phyloP scores from a whole-genome alignment of 352 stramenopile genomes.

The Aphanomyces cochlioides region DNA sequence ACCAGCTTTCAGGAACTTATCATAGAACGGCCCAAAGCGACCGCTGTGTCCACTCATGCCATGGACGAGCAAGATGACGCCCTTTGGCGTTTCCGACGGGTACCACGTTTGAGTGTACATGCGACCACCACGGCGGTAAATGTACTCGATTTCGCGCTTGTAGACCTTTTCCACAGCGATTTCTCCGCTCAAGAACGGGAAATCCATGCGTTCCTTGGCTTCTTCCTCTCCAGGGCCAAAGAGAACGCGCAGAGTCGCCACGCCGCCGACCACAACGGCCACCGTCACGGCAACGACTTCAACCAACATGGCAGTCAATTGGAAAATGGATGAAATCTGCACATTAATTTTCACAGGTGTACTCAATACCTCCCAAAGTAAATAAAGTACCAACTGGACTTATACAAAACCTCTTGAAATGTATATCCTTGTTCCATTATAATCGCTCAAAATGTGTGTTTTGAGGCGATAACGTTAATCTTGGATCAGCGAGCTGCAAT shows the following conservation, averaged over 20 bases:
- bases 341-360: too few relatives aligned
- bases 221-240: conserved; percentile 22
- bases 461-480: too few relatives aligned
- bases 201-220: conserved; percentile 9
- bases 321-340: too few relatives aligned
- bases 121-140: not conserved
- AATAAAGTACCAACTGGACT: too few relatives aligned
- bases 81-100: conserved; percentile 32
- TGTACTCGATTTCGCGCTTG: conserved; percentile 15
- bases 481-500: too few relatives aligned
- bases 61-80: conserved; percentile 69
- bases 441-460: too few relatives aligned
- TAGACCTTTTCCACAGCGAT: conserved; percentile 12
- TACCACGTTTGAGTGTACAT: conserved; percentile 22
- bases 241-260: not conserved
- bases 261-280: not conserved
- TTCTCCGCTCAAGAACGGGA: not conserved
- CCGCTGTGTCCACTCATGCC: conserved; percentile 76
- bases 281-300: not conserved
- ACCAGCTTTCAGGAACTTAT: conserved; percentile 53
- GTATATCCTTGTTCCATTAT: too few relatives aligned
- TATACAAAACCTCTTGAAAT: too few relatives aligned
- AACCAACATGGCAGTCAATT: too few relatives aligned
- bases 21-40: conserved; percentile 72
- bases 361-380: too few relatives aligned